Conservation (phyloP, 768 basidiomycete genomes). For the Boletus edulis region DNA sequence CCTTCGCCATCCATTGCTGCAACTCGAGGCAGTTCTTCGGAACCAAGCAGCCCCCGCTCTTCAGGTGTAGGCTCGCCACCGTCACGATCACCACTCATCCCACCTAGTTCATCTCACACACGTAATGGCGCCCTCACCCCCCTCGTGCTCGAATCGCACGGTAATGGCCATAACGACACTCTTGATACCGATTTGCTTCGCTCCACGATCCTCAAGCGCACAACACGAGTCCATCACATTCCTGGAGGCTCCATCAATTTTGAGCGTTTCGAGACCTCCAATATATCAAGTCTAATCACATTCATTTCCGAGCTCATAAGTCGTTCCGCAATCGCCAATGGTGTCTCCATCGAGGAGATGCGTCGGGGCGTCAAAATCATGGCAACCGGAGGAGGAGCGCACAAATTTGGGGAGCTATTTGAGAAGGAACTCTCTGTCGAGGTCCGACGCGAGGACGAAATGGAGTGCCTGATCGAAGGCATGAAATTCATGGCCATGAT, state of each 20-base stretch:
- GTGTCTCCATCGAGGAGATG: conserved; percentile 89
- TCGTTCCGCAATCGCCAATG: conserved; percentile 80
- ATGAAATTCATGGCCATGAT: conserved; percentile 95
- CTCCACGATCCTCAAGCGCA: conserved; percentile 65
- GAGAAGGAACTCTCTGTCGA: conserved; percentile 73
- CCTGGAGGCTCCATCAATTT: conserved; percentile 98
- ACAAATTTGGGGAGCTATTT: conserved; percentile 88
- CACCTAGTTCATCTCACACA: conserved; percentile 32
- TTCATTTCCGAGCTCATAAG: conserved; percentile 88
- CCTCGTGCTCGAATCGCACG: conserved; percentile 60
- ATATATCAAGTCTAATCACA: conserved; percentile 77
- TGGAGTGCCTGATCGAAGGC: conserved; percentile 97
- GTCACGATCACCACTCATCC: conserved; percentile 23
- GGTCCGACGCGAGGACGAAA: conserved; percentile 91
- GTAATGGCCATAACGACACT: conserved; percentile 20
- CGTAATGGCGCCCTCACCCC: conserved; percentile 81
- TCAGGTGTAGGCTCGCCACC: conserved; percentile 32
- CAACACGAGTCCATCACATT: conserved; percentile 62
- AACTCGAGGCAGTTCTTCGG: conserved; percentile 53
- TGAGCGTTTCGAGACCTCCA: conserved; percentile 91
- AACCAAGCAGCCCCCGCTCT: conserved; percentile 42
- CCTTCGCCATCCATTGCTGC: conserved; percentile 69
- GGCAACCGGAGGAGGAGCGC: conserved; percentile 97
- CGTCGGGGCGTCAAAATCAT: conserved; percentile 91
- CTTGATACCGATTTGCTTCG: conserved; percentile 48